Base-by-base conservation (phyloP, 2,329 filamentous ascomycete genomes). In the Onygenales sp. region DNA sequence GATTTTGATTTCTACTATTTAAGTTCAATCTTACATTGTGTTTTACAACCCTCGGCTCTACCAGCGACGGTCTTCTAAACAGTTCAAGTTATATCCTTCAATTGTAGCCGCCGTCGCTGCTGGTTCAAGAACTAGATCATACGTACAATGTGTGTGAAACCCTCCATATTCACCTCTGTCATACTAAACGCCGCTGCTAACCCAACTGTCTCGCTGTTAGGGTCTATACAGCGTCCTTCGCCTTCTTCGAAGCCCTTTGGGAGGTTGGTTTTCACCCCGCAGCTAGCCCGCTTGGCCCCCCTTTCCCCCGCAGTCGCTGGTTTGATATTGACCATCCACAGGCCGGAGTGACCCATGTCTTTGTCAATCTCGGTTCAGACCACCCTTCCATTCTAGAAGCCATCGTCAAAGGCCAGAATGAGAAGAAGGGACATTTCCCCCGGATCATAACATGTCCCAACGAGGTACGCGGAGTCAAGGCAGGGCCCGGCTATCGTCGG, bases 161-260 rank as follows among this genome's bases (percentile, higher is more conserved):
- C 21, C 21, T 27, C 21, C 21, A 27, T 27, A 27, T 27, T 27
- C 21, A 27, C 21, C 21, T 27, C 21, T 5, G 21, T 27, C 21
- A 4, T 27, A 27, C 21, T 27, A 27, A 27, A 27, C 21, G 21
- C 21, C 4, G 21, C 21, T 27, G 21, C 21, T 27, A 27, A 27
- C 21, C 21, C 21, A 6, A 36, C 8, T 40, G 6, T 49, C 36
- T 36, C 37, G 21, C 21, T 45, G 6, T 42, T 33, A 59, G 67
- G 67, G 63, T 62, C 34, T 77, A 91, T 66, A 91, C 87, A 7
- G 82, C 87, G 10, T 88, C 86, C 0, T 87, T 84, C 62, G 87
- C 87, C 67, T 90, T 92, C 69, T 90, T 92, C 59, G 87, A 92
- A 74, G 85, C 86, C 34, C 72, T 91, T 48, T 88, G 84, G 83